Base-by-base conservation (phyloP, 2,329 filamentous ascomycete species). In the Drechmeria coniospora region DNA sequence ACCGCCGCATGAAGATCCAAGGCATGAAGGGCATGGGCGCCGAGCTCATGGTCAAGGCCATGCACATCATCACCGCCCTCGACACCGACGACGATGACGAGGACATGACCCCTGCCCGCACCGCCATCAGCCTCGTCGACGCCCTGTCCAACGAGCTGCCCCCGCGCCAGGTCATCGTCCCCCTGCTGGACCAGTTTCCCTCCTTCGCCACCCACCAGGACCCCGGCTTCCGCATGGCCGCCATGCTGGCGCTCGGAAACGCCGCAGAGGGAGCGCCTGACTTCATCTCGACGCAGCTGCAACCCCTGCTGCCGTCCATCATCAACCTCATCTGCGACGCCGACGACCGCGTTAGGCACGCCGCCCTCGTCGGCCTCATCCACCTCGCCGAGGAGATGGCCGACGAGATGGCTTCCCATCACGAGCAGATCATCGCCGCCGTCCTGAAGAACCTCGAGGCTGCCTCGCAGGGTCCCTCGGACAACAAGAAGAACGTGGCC, bases 231-330 rank as follows among this genome's bases (percentile, higher is more conserved):
- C 77, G 87, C 34, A 80, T 87, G 55, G 86, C 87, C 30, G 86
- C 81, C 55, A 90, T 95, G 47, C 67, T 95, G 36, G 79, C 87
- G 26, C 69, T 98, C 5, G 87, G 87, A 33, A 92, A 87, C 62
- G 87, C 82, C 42, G 87, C 93, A 29, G 90, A 95, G 62, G 90
- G 90, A 42, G 87, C 90, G 17, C 90, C 90, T 11, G 90, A 98
- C 53, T 98, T 95, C 56, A 84, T 95, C 46, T 83, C 82, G 37
- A 93, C 86, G 13, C 90, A 98, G 56, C 71, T 95, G 36, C 68
- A 78, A 45, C 70, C 78, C 39, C 79, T 95, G 39, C 72, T 95
- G 51, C 90, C 90, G 26, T 66, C 81, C 41, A 74, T 95, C 33
- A 65, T 94, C 32, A 74, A 73, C 45, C 68, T 95, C 7, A 71